These are phyloP conservation scores for Gracilaria gracilis DNA, from an alignment of 23 red algal genomes.

Conservation along the genomic window DNA sequence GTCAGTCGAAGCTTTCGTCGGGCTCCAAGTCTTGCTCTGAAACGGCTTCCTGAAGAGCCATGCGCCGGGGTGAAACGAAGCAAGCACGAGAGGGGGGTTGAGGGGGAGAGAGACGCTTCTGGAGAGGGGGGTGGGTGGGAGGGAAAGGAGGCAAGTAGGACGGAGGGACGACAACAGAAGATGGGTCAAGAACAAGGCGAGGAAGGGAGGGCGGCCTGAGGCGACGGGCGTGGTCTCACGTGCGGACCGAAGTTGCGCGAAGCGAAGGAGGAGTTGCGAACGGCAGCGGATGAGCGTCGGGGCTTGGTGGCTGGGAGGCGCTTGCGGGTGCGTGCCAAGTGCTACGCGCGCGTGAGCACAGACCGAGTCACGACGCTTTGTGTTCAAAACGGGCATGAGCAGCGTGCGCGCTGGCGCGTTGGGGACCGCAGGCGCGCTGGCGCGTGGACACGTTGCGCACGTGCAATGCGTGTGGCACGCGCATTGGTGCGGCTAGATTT, in stretches of 20 bases:
- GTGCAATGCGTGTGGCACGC: too few species aligned
- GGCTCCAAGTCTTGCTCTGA: slow-evolving; percentile 68
- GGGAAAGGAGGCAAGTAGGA: background rate
- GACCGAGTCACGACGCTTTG: background rate
- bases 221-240: background rate
- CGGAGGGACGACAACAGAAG: background rate
- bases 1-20: slow-evolving; percentile 51
- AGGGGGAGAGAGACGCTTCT: background rate
- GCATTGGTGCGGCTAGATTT: too few species aligned
- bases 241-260: background rate
- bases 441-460: too few species aligned
- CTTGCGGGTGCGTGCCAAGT: background rate
- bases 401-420: background rate
- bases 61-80: slow-evolving; percentile 42
- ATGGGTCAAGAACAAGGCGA: background rate
- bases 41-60: slow-evolving; percentile 63
- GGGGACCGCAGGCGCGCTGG: too few species aligned
- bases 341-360: background rate
- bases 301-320: background rate
- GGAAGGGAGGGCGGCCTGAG: background rate
- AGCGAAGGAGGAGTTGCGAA: slow-evolving; percentile 9
- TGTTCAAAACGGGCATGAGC: background rate
- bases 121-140: background rate
- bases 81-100: background rate
- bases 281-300: background rate